Evolutionary conservation across 352 stramenopile genomes (phyloP), one percentile per base, ranked within the genome.

Genomic region (Phytopythium sindhum): DNA sequence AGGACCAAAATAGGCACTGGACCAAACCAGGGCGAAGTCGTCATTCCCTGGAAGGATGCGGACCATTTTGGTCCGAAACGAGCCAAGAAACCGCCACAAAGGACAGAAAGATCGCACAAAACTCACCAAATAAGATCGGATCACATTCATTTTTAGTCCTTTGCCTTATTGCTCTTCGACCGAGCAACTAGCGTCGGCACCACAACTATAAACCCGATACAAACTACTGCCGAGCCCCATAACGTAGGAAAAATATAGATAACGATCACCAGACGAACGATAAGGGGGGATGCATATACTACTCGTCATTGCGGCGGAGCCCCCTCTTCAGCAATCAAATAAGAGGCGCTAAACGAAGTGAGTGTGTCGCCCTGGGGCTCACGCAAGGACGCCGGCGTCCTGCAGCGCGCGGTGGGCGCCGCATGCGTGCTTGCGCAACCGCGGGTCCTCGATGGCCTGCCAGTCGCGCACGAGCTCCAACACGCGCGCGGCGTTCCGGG

Each of bases 351-450:
- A n/a, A 28, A n/a, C 28, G 24, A 23, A 28, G 26, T 39, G 24
- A 4, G 24, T 4, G 28, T 21, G 50, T 31, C 17, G 17, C 17
- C 4, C 23, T 12, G n/a, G 7, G 31, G 68, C 60, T 81, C 78
- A 93, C 26, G 84, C 86, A 54, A 92, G 74, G 64, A 92, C 81
- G 39, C 86, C 86, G 6, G 86, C 86, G 29, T 88, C 78, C 73
- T 92, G 80, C 29, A 95, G 75, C 65, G 84, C 86, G 21, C 75
- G 77, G 68, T 95, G 78, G 3, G 84, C 84, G 51, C 89, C 90
- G 68, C 80, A 95, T 50, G 86, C 86, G 61, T 95, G 86, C 73
- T 90, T 95, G 78, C 92, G 92, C 33, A 95, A 73, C 19, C 86
- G 81, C 28, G 86, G 86, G 63, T 95, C 86, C 47, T 90, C 79